These are phyloP conservation scores for Trichaptum fuscoviolaceum DNA, from an alignment of 768 basidiomycete species.

Conservation along the genomic window DNA sequence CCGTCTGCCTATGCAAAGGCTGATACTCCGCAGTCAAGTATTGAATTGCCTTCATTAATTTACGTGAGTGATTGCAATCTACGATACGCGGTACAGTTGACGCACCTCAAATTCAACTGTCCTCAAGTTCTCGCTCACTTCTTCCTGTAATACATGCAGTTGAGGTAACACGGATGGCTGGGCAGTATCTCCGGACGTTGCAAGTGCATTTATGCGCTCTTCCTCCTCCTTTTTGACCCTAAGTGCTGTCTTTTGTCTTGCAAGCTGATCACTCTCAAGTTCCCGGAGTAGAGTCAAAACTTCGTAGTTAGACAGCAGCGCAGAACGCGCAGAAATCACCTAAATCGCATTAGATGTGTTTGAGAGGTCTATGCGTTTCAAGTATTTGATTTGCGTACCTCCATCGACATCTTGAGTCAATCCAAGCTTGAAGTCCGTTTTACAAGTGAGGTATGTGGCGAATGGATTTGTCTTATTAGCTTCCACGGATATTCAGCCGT, in stretches of 20 bases:
- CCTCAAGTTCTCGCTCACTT: constrained; percentile 73
- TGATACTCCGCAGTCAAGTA: constrained; percentile 76
- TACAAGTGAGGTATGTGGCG: too few relatives aligned
- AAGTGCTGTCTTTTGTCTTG: constrained; percentile 61
- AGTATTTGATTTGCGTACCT: not conserved
- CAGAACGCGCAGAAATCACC: constrained; percentile 66
- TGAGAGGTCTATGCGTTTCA: not conserved
- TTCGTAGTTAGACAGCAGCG: constrained; percentile 87
- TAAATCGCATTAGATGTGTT: constrained; percentile 18
- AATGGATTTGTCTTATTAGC: too few relatives aligned
- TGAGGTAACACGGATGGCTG: constrained; percentile 16
- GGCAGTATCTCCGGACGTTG: constrained; percentile 1
- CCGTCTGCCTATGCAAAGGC: constrained; percentile 60
- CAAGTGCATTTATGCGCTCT: constrained; percentile 15
- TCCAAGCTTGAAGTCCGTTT: too few relatives aligned
- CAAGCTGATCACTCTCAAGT: constrained; percentile 68
- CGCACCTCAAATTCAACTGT: constrained; percentile 82
- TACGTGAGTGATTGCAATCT: not conserved
- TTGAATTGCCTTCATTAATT: constrained; percentile 62
- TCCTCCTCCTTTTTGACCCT: constrained; percentile 79
- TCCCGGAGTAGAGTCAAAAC: constrained; percentile 73
- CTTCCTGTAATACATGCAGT: constrained; percentile 33
- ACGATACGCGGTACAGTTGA: not conserved
- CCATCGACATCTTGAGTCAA: not conserved
- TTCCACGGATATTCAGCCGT: too few relatives aligned